These are phyloP conservation scores for Chalciporus pseudorubinellus DNA, from an alignment of 768 basidiomycete genomes.

Conservation along the genomic window DNA sequence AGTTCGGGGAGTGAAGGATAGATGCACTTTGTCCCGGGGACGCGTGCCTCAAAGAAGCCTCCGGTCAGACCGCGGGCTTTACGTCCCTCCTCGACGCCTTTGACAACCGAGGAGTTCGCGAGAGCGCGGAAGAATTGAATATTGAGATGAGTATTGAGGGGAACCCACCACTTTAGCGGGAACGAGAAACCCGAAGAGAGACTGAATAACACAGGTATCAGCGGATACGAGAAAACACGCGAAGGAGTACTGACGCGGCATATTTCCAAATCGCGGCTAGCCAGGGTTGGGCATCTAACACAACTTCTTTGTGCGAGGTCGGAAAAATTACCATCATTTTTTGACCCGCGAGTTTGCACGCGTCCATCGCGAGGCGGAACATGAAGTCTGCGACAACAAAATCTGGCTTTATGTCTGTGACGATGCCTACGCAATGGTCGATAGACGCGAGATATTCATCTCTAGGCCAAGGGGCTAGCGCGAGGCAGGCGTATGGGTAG, in stretches of 20 bases:
- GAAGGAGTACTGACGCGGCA: background rate
- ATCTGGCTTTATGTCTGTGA: background rate
- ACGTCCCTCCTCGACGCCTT: background rate
- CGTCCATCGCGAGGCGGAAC: conserved; percentile 4
- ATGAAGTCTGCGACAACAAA: background rate
- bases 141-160: conserved; percentile 7
- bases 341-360: conserved; percentile 3
- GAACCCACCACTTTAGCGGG: conserved; percentile 16
- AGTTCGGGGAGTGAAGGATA: conserved; percentile 2
- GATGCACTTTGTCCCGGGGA: background rate
- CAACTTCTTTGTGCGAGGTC: background rate
- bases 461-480: background rate
- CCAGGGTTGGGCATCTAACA: background rate
- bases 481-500: background rate
- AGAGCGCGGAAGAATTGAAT: background rate
- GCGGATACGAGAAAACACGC: background rate
- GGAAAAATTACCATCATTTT: conserved; percentile 3
- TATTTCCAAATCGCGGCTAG: conserved; percentile 6
- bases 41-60: background rate
- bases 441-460: conserved; percentile 9
- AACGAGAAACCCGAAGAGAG: conserved; percentile 7
- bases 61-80: conserved; percentile 3
- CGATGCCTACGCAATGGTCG: background rate
- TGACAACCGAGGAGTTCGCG: background rate
- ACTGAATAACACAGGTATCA: background rate